phyloP scores from a whole-genome alignment of 2,329 filamentous ascomycete species.

The Sporothrix protearum region DNA sequence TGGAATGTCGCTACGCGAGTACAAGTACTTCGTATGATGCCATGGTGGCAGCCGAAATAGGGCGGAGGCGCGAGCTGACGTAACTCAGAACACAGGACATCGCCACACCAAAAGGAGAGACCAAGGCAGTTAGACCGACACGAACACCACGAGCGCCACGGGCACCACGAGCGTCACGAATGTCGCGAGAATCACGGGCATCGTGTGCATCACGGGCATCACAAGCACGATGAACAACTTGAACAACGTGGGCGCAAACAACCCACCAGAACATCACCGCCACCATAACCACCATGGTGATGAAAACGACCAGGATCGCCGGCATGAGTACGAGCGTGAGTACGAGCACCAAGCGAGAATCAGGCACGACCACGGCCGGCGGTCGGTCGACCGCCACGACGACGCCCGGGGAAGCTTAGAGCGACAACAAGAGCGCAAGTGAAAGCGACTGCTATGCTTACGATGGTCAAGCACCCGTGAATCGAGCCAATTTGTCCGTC shows the following conservation, averaged over 20 bases:
- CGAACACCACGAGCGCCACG: background rate
- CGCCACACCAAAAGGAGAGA: background rate
- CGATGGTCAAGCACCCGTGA: background rate
- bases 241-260: background rate
- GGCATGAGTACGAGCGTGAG: background rate
- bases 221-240: background rate
- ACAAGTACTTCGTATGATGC: too few relatives aligned
- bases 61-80: background rate
- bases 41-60: background rate
- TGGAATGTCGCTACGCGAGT: background rate
- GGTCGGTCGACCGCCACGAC: background rate
- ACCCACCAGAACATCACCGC: background rate
- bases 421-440: background rate
- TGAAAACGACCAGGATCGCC: background rate
- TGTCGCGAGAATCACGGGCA: background rate
- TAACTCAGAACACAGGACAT: background rate
- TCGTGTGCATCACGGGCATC: background rate
- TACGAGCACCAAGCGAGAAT: background rate
- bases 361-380: background rate
- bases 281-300: background rate
- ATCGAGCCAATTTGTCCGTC: background rate
- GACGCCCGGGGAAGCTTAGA: background rate
- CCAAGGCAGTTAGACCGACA: background rate
- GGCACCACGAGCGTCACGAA: background rate
- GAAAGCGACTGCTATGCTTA: background rate